Conservation (phyloP, 257 asterid species). For the Gentiana macrophylla region DNA sequence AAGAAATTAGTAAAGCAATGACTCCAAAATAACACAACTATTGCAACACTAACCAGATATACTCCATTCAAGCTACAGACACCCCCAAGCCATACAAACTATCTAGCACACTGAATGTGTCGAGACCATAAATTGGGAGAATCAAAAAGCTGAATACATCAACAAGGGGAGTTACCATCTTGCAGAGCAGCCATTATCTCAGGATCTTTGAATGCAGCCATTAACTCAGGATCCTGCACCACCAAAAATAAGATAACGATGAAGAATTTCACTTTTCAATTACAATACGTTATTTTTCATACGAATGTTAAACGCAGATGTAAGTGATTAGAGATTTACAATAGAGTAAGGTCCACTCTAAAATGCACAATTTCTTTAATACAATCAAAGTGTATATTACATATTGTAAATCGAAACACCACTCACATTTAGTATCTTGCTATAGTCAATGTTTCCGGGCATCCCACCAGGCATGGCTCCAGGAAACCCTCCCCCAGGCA, state of each 20-base stretch:
- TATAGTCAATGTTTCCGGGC: conserved; percentile 72
- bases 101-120: neutral
- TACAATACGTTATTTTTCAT: neutral
- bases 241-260: conserved; percentile 12
- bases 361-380: no score
- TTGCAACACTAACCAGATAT: no score
- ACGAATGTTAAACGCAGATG: no score
- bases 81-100: neutral
- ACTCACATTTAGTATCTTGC: conserved; percentile 82
- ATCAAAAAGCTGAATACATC: neutral
- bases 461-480: conserved; percentile 32
- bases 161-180: conserved; percentile 52
- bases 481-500: conserved; percentile 23
- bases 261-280: neutral
- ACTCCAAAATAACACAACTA: no score
- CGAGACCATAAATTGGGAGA: no score
- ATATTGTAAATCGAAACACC: neutral
- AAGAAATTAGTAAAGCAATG: no score
- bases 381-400: neutral
- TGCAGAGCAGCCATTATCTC: conserved; percentile 98
- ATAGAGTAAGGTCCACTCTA: no score
- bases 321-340: neutral
- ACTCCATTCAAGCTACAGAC: neutral
- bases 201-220: conserved; percentile 97
- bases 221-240: conserved; percentile 89